phyloP scores from a whole-genome alignment of 805 yeast species.

The Kodamaea restingae region DNA sequence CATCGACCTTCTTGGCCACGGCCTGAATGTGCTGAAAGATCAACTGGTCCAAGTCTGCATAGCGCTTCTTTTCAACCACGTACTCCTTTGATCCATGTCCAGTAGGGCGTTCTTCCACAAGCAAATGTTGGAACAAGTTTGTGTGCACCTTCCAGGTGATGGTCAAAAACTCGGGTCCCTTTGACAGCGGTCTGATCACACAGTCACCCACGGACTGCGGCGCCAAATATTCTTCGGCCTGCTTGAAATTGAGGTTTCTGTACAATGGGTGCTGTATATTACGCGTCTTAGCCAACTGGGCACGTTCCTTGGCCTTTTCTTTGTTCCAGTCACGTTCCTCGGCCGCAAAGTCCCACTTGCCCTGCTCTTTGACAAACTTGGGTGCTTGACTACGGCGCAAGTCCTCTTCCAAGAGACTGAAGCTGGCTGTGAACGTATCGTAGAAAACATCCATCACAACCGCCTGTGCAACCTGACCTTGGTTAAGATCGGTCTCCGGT shows the following conservation, averaged over 20 bases:
- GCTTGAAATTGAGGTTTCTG: constrained; percentile 73
- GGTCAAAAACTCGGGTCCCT: constrained; percentile 82
- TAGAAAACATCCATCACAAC: constrained; percentile 69
- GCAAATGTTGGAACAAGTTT: constrained; percentile 85
- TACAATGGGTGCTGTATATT: constrained; percentile 89
- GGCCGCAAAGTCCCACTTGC: constrained; percentile 76
- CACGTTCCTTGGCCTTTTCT: constrained; percentile 59
- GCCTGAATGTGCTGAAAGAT: constrained; percentile 83
- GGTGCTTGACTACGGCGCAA: constrained; percentile 51
- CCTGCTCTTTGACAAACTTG: constrained; percentile 48
- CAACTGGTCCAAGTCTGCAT: constrained; percentile 89
- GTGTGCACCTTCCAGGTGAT: constrained; percentile 96
- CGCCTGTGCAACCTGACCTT: constrained; percentile 85
- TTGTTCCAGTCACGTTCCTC: constrained; percentile 61
- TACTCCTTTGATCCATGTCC: constrained; percentile 43
- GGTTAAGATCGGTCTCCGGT: constrained; percentile 40
- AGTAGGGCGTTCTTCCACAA: constrained; percentile 71
- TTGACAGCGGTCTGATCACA: constrained; percentile 91
- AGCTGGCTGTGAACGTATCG: constrained; percentile 67
- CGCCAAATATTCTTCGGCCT: constrained; percentile 92
- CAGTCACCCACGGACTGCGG: constrained; percentile 86
- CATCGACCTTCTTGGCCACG: constrained; percentile 76
- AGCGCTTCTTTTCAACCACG: constrained; percentile 65
- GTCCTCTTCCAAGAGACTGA: constrained; percentile 66
- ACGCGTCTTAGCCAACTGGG: constrained; percentile 65